Conservation (phyloP, 176 grass and related monocot species). For the Bothriochloa decipiens region DNA sequence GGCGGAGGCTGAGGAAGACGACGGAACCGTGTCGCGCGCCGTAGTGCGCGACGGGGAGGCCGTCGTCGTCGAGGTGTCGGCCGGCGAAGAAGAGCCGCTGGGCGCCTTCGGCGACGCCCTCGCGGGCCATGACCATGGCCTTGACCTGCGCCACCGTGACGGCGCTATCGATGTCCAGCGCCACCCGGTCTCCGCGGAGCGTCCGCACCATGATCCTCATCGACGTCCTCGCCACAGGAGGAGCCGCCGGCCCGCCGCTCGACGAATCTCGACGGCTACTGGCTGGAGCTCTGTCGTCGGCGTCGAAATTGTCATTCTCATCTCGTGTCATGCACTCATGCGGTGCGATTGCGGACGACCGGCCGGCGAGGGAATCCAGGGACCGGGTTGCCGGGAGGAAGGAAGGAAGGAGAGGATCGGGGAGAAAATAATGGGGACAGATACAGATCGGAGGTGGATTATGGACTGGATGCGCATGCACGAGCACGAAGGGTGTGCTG, state of each 20-base stretch:
- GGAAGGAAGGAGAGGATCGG: too few relatives aligned
- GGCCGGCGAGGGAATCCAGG: not conserved
- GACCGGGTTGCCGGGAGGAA: too few relatives aligned
- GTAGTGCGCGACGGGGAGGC: conserved; percentile 9
- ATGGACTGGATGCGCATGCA: conserved; percentile 3
- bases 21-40: conserved; percentile 45
- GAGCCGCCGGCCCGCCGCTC: not conserved
- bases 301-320: too few relatives aligned
- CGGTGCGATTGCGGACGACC: too few relatives aligned
- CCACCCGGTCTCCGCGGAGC: conserved; percentile 48
- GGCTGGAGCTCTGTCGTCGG: too few relatives aligned
- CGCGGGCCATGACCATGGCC: conserved; percentile 39
- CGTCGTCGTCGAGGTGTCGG: conserved; percentile 46
- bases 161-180: conserved; percentile 45
- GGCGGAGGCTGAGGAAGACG: conserved; percentile 55
- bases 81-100: conserved; percentile 57
- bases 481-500: not conserved
- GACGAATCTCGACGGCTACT: not conserved
- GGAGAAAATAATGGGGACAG: not conserved
- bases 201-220: conserved; percentile 62
- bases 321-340: not conserved
- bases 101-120: conserved; percentile 32
- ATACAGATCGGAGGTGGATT: not conserved
- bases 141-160: conserved; percentile 49
- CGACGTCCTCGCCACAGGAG: too few relatives aligned